Evolutionary conservation across 176 grass and related monocot species (phyloP).

Genomic region (Canna indica): DNA sequence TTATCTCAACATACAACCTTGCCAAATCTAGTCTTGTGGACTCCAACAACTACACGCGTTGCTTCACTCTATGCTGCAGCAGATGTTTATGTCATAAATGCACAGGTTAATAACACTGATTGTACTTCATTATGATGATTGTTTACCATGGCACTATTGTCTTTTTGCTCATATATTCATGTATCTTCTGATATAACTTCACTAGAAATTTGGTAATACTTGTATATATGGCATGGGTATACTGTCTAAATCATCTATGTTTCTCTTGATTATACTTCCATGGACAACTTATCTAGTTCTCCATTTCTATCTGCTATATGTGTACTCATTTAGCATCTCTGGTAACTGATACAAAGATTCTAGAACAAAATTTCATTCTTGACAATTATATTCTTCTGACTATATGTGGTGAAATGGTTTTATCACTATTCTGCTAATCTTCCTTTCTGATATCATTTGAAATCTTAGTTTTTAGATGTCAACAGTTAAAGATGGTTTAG

Average conservation of each 20-base stretch:
- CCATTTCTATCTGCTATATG: neutral
- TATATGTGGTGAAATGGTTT: neutral
- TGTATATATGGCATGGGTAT: neutral
- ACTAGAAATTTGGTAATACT: neutral
- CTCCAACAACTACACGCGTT: constrained; percentile 34
- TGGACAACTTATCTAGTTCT: neutral
- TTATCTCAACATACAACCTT: constrained; percentile 38
- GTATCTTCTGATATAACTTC: neutral
- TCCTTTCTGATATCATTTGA: constrained; percentile 1
- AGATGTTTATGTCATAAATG: constrained; percentile 45
- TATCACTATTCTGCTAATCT: no score
- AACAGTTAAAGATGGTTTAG: neutral
- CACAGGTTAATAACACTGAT: constrained; percentile 20
- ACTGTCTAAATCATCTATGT: neutral
- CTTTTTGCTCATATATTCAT: neutral
- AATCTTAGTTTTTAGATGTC: neutral
- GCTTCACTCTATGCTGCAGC: constrained; percentile 40
- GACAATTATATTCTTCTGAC: neutral
- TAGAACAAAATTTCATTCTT: neutral
- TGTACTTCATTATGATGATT: neutral
- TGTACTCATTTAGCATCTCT: neutral
- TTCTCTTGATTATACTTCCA: neutral
- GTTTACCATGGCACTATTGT: neutral
- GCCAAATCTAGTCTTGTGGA: constrained; percentile 39
- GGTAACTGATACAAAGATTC: neutral